Evolutionary conservation across 768 basidiomycete species (phyloP).

Genomic region (Neoboletus subvelutipes): DNA sequence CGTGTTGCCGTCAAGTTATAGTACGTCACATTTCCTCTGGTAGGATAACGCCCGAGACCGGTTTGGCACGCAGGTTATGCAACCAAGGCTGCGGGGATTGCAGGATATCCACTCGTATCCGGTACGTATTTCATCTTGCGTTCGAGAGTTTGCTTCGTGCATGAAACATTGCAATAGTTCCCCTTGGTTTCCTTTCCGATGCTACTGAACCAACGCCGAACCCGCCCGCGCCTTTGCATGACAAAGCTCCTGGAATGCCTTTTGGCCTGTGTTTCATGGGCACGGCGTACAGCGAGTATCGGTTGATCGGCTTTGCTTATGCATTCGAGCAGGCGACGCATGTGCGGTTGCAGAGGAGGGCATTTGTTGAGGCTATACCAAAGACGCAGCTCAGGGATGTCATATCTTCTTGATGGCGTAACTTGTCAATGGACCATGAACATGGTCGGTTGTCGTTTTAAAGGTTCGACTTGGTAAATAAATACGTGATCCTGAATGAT

Average conservation of each 20-base stretch:
- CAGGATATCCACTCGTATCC: slow-evolving; percentile 38
- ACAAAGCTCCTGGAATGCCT: slow-evolving; percentile 38
- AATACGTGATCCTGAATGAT: too few relatives aligned
- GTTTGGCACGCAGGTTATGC: slow-evolving; percentile 20
- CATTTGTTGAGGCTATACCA: slow-evolving; percentile 53
- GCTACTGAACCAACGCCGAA: slow-evolving; percentile 27
- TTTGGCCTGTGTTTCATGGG: slow-evolving; percentile 46
- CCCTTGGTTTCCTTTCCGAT: slow-evolving; percentile 40
- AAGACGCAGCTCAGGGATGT: slow-evolving; percentile 47
- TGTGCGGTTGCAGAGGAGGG: slow-evolving; percentile 45
- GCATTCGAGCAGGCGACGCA: slow-evolving; percentile 58
- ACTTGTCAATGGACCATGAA: not conserved
- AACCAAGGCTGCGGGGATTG: slow-evolving; percentile 32
- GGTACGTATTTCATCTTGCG: slow-evolving; percentile 13
- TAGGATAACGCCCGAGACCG: not conserved
- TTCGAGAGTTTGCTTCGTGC: not conserved
- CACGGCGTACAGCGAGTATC: slow-evolving; percentile 44
- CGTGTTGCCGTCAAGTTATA: slow-evolving; percentile 40
- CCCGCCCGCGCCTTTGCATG: slow-evolving; percentile 37
- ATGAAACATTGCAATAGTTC: slow-evolving; percentile 39
- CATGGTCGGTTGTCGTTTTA: not conserved
- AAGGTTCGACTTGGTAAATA: not conserved
- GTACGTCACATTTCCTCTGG: slow-evolving; percentile 7
- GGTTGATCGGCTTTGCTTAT: slow-evolving; percentile 43
- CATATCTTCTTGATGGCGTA: slow-evolving; percentile 8